phyloP scores from a whole-genome alignment of 139 green algal genomes.

The Spirogloea muscicola region DNA sequence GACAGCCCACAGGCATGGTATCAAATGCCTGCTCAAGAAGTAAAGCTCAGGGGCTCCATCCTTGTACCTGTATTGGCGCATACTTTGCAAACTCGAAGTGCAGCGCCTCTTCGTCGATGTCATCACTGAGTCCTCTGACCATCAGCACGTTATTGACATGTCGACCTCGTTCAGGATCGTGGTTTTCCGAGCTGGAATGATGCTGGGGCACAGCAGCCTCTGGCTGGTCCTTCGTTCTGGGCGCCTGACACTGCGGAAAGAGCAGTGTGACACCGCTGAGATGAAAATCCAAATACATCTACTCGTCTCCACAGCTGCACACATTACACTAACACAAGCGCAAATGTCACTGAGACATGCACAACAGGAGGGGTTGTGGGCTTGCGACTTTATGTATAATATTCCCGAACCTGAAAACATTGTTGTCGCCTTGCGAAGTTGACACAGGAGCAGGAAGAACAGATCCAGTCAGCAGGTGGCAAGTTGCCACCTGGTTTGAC shows the following conservation, averaged over 20 bases:
- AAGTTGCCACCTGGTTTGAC: no score
- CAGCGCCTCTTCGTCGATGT: slow-evolving; percentile 7
- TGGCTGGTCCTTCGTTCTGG: no score
- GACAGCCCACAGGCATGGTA: background rate
- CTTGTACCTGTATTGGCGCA: slow-evolving; percentile 20
- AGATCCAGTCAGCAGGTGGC: no score
- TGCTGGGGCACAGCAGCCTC: background rate
- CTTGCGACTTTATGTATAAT: no score
- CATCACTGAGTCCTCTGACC: slow-evolving; percentile 20
- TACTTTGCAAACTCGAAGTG: slow-evolving; percentile 30
- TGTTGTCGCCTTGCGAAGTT: no score
- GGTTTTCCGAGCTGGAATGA: background rate
- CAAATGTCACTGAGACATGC: no score
- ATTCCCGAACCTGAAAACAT: no score
- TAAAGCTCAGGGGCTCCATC: background rate
- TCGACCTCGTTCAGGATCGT: background rate
- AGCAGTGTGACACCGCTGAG: background rate
- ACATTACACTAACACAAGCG: background rate
- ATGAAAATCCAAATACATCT: background rate
- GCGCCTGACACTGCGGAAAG: no score
- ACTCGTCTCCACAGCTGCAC: background rate
- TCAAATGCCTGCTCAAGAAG: background rate
- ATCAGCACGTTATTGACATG: slow-evolving; percentile 16
- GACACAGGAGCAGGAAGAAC: no score
- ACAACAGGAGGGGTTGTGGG: no score